Evolutionary conservation across 2,329 filamentous ascomycete species (phyloP).

Genomic region (Sporothrix humicola): DNA sequence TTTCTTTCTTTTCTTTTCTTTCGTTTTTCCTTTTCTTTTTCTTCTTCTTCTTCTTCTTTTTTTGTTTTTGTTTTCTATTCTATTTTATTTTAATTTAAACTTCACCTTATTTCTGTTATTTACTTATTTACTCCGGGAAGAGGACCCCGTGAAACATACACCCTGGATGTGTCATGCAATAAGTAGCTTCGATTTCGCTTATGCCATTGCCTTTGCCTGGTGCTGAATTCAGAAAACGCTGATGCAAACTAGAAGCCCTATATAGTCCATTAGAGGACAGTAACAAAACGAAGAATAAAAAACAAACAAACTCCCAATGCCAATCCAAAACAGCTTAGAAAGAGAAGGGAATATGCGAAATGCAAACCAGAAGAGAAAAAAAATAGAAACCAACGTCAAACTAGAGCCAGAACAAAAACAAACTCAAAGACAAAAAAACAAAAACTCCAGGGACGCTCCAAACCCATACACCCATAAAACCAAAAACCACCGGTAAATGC

Average conservation of each 20-base stretch:
- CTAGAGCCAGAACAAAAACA: not conserved
- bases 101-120: too few species aligned
- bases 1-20: too few species aligned
- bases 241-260: not conserved
- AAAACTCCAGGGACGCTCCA: not conserved
- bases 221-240: not conserved
- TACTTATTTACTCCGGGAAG: too few species aligned
- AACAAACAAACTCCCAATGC: conserved; percentile 9
- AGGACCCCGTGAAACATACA: not conserved
- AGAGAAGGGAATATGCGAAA: not conserved
- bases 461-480: not conserved
- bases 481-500: not conserved
- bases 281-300: not conserved
- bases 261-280: not conserved
- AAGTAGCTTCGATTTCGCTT: not conserved
- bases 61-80: not conserved
- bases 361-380: not conserved
- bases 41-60: not conserved
- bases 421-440: not conserved
- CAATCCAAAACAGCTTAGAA: conserved; percentile 16
- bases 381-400: not conserved
- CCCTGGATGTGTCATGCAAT: not conserved
- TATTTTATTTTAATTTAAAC: too few species aligned
- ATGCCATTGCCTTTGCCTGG: not conserved
- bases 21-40: not conserved